A percentile compares a stretch with the other conserved stretches of the same genome.
Evolutionary conservation across 306 rosid genomes (phyloP).

Genomic region (Arachis hypogaea): DNA sequence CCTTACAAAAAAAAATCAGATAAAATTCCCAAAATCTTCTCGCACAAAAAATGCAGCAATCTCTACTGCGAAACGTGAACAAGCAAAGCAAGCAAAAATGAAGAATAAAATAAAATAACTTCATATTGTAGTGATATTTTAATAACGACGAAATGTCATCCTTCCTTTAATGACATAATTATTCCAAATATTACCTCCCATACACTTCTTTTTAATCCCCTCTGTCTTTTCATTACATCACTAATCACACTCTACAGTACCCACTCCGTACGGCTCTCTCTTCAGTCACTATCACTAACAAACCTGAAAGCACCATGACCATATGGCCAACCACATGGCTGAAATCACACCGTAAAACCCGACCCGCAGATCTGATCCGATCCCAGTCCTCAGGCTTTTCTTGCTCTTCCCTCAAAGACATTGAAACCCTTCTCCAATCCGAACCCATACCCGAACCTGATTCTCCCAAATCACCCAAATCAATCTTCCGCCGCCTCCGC

Average conservation of each 20-base stretch:
- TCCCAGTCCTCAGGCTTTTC: constrained; percentile 37
- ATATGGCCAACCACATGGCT: constrained; percentile 70
- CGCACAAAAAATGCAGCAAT: too few relatives aligned
- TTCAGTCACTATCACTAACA: constrained; percentile 1
- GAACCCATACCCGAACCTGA: constrained; percentile 43
- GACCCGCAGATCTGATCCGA: not conserved
- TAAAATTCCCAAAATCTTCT: too few relatives aligned
- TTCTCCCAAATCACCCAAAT: constrained; percentile 54
- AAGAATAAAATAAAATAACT: not conserved
- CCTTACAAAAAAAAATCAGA: too few relatives aligned
- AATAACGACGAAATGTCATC: not conserved
- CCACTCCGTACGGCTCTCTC: not conserved
- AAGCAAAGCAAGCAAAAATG: not conserved
- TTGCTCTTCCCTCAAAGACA: constrained; percentile 77
- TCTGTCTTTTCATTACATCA: not conserved
- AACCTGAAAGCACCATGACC: not conserved
- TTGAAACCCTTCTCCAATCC: constrained; percentile 55
- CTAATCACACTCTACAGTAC: not conserved
- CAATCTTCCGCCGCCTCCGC: constrained; percentile 65
- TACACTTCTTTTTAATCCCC: not conserved
- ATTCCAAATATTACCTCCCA: not conserved
- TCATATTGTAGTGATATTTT: not conserved
- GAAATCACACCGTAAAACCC: constrained; percentile 45
- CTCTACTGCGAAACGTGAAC: not conserved
- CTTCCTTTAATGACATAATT: not conserved